Base-by-base conservation (phyloP, 1,284 basidiomycete genomes). In the Cystobasidium sp. region DNA sequence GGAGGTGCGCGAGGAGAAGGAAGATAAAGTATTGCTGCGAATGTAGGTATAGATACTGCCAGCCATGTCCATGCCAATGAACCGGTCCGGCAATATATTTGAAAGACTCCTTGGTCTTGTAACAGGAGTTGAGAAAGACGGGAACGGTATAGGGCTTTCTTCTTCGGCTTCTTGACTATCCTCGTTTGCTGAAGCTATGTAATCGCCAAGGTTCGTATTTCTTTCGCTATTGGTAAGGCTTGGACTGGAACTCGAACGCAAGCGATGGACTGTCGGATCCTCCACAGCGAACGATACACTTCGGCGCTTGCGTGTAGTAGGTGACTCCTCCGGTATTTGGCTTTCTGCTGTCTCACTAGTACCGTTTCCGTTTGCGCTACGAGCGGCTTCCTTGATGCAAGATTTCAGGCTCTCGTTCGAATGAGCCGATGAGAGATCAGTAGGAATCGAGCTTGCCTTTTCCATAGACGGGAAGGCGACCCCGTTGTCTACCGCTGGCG, bases 261-360 rank as follows among this genome's bases (percentile, higher is more conserved):
- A 20, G 53, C 39, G 64, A 53, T 66, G 64, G 8, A 66, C 20
- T 1, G 53, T 43, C 9, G 64, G 64, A 9, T 66, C 47, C 39
- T 66, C 64, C 10, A 53, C 39, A 6, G 64, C 64, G 37, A 66
- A 66, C 10, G 64, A 66, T 22, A 66, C 64, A 37, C 64, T 66
- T 14, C 64, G 47, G 12, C 64, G 47, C 39, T 55, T 66, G 49
- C 64, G 64, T 39, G 64, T 66, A 1, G 64, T 52, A 24, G 64
- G 64, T 55, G 64, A 66, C 14, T 51, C 47, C 7, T 41, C 51
- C 53, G 24, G 16, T 0, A 20, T 53, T 31, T 24, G 37, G 8
- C 22, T 24, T 52, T 43, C 24, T 16, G 49, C 20, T 41, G 18
- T 31, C 4, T 66, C 20, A 51, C 64, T 55, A 10, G 43, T 3